These are phyloP conservation scores for Microcos paniculata DNA, from an alignment of 345 rosid species.

Conservation along the genomic window DNA sequence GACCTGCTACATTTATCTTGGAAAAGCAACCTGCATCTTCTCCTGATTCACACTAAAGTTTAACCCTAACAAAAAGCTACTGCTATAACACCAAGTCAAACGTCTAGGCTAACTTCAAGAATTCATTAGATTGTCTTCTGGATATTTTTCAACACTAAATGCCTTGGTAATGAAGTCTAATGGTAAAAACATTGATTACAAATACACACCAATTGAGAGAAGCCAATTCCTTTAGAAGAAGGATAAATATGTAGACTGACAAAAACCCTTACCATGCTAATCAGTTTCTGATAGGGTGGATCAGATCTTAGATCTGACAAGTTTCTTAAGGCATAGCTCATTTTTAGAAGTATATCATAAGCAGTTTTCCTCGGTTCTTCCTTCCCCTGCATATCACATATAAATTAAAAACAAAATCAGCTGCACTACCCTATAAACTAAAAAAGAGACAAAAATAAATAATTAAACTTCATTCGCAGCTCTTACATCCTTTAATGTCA, in stretches of 20 bases:
- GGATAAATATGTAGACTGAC: neutral
- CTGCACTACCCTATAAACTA: slow-evolving; percentile 3
- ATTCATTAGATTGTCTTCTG: neutral
- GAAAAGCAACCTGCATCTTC: neutral
- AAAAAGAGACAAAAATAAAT: neutral
- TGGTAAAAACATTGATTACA: neutral
- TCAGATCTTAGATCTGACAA: slow-evolving; percentile 33
- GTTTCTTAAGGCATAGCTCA: slow-evolving; percentile 52
- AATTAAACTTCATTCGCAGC: slow-evolving; percentile 3
- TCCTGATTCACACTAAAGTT: neutral
- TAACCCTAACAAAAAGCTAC: neutral
- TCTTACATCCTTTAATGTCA: slow-evolving; percentile 83
- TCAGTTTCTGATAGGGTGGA: slow-evolving; percentile 57
- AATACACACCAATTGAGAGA: neutral
- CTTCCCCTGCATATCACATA: slow-evolving; percentile 46
- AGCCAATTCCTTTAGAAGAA: neutral
- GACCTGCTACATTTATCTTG: neutral
- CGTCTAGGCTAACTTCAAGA: neutral
- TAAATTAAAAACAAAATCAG: slow-evolving; percentile 7
- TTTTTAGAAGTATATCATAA: slow-evolving; percentile 60
- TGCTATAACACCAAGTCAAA: neutral
- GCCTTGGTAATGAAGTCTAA: neutral
- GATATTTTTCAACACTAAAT: neutral
- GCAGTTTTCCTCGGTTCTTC: slow-evolving; percentile 83
- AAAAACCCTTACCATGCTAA: slow-evolving; percentile 62